A percentile compares a stretch with the other conserved stretches of the same genome.
Evolutionary conservation across 2,329 filamentous ascomycete species (phyloP).

Genomic region (Colletotrichum zoysiae): DNA sequence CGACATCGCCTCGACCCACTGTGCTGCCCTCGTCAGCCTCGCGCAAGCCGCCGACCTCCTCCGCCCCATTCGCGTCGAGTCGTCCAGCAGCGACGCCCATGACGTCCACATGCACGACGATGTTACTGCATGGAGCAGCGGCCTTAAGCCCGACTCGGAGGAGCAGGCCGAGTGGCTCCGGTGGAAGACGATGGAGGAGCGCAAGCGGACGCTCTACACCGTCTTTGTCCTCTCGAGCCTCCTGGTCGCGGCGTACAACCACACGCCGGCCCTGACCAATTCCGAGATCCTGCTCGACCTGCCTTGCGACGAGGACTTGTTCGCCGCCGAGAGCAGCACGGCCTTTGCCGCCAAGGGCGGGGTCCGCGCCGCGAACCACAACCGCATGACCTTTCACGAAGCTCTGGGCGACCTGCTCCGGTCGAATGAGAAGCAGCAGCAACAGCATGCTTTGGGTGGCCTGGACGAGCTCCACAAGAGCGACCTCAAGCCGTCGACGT

Average conservation of each 20-base stretch:
- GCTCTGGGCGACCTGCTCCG: conserved; percentile 85
- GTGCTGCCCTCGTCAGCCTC: conserved; percentile 89
- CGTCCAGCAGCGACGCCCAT: conserved; percentile 58
- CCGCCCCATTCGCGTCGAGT: conserved; percentile 59
- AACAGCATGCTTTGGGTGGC: conserved; percentile 58
- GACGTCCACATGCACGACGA: conserved; percentile 71
- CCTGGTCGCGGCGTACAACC: conserved; percentile 92
- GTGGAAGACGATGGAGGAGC: conserved; percentile 91
- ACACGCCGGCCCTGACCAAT: conserved; percentile 90
- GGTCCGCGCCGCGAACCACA: conserved; percentile 74
- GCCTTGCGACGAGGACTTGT: conserved; percentile 93
- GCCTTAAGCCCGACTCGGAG: conserved; percentile 59
- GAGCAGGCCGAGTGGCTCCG: conserved; percentile 85
- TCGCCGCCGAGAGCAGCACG: conserved; percentile 85
- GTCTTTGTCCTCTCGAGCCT: conserved; percentile 94
- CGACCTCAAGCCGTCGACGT: conserved; percentile 85
- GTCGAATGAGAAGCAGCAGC: conserved; percentile 70
- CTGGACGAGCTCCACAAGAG: conserved; percentile 57
- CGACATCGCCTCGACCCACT: conserved; percentile 93
- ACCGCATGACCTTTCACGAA: conserved; percentile 82
- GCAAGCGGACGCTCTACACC: conserved; percentile 91
- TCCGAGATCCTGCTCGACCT: conserved; percentile 92
- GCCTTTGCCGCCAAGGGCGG: conserved; percentile 85
- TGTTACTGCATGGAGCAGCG: conserved; percentile 59
- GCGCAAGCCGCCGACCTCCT: conserved; percentile 87